Base-by-base conservation (phyloP, 768 basidiomycete species). In the Inosperma sp. region DNA sequence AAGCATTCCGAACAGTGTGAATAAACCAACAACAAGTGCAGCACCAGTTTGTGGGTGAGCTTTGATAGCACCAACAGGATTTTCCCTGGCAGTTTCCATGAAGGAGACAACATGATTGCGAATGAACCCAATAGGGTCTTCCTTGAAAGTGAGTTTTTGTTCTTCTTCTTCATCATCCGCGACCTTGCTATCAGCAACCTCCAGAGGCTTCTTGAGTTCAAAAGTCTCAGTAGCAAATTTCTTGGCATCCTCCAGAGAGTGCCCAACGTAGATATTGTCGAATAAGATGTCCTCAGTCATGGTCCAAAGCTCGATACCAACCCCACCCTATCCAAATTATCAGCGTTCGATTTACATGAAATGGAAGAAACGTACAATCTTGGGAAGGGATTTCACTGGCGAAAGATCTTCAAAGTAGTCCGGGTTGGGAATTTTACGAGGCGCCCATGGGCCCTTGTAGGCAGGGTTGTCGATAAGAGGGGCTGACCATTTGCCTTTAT, bases 261-360 rank as follows among this genome's bases (percentile, higher is more conserved):
- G 86, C 52, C 93, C 93, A 52, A 99, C 69, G 74, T 93, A 98
- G 64, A 99, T 82, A 75, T 92, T 93, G 71, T 90, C 83, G 67
- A 93, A 94, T 59, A 93, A 78, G 60, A 93, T 93, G 64, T 90
- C 86, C 70, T 89, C 89, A 35, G 94, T 95, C 96, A 98, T 99
- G 39, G 95, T 95, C 96, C 96, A 99, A 60, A 98, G 83, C 71
- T 99, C 96, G 58, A 98, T 94, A 63, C 94, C 94, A 55, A 96
- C 81, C 72, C 93, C 93, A 59, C 91, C 89, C 86, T 88, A 52
- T 42, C 19, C 43, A 8, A 48, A 21, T 13, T 30, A 41, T 60
- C 4, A 59, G 45, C 44, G 21, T 45, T 57, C 12, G 17, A 13
- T 3, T 42, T 13, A 12, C 8, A 41, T 3, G 7, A n/a, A 16